Conservation (phyloP, 768 basidiomycete genomes). For the Suillus lakei region DNA sequence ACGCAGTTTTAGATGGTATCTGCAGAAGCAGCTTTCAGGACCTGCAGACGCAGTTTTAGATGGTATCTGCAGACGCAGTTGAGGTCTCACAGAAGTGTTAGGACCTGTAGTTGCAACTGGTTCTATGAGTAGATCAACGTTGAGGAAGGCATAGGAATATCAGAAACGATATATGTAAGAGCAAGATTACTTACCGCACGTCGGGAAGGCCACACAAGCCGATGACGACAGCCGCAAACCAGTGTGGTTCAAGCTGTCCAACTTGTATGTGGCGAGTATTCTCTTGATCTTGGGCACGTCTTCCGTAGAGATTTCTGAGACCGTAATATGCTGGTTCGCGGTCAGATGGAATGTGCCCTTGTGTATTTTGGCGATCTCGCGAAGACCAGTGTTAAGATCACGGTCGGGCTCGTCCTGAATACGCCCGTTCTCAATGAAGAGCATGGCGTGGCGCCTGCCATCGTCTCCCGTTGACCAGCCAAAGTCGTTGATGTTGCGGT, state of each 20-base stretch:
- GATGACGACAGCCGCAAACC: conserved; percentile 87
- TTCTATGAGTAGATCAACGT: no score
- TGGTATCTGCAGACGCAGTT: no score
- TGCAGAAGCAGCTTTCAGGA: no score
- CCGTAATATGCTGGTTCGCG: conserved; percentile 91
- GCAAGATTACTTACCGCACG: conserved; percentile 60
- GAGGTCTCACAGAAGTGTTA: no score
- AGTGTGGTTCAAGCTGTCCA: conserved; percentile 83
- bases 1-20: no score
- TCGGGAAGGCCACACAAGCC: conserved; percentile 97
- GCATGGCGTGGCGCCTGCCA: conserved; percentile 87
- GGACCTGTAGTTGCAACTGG: no score
- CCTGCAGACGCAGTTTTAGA: no score
- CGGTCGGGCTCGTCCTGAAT: conserved; percentile 91
- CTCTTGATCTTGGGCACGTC: conserved; percentile 80
- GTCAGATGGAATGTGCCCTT: conserved; percentile 94
- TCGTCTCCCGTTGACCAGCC: conserved; percentile 91
- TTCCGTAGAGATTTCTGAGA: conserved; percentile 78
- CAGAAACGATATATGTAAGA: conserved; percentile 4
- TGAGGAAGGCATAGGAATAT: no score
- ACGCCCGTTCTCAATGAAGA: conserved; percentile 98
- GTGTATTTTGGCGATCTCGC: conserved; percentile 92
- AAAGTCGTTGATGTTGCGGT: conserved; percentile 90
- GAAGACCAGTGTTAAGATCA: conserved; percentile 90
- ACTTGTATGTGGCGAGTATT: conserved; percentile 81